A percentile compares a stretch with the other conserved stretches of the same genome.
Evolutionary conservation across 768 basidiomycete species (phyloP).

Genomic region (Phaeotremella skinneri): DNA sequence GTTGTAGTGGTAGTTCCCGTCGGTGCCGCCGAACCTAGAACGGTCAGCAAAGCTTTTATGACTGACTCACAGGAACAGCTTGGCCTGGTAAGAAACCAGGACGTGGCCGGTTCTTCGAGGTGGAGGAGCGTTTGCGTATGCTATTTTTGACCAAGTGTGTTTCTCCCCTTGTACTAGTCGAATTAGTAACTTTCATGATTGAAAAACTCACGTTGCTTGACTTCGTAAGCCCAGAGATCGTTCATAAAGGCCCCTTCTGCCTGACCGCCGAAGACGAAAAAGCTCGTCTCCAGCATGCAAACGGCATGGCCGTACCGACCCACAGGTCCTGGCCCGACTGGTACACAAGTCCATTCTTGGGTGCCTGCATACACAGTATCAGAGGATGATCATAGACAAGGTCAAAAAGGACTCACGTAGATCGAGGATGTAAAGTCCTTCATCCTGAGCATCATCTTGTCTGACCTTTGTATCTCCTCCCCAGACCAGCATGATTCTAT

Average conservation of each 20-base stretch:
- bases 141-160: conserved; percentile 76
- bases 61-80: conserved; percentile 70
- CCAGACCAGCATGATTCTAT: conserved; percentile 95
- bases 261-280: conserved; percentile 95
- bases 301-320: conserved; percentile 97
- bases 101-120: conserved; percentile 89
- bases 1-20: conserved; percentile 98
- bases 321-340: conserved; percentile 70
- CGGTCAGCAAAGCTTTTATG: not conserved
- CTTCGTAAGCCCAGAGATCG: conserved; percentile 93
- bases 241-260: conserved; percentile 91
- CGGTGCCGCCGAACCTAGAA: conserved; percentile 88
- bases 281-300: conserved; percentile 83
- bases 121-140: conserved; percentile 59
- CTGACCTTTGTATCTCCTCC: conserved; percentile 89
- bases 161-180: conserved; percentile 64
- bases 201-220: conserved; percentile 74
- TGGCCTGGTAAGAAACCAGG: conserved; percentile 75
- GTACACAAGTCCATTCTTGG: conserved; percentile 86
- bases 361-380: conserved; percentile 61
- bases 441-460: conserved; percentile 76
- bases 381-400: not conserved
- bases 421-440: conserved; percentile 89
- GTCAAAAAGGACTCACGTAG: conserved; percentile 63
- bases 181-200: not conserved